A percentile compares a stretch with the other conserved stretches of the same genome.
Conservation (phyloP, 192 early-diverging fungal species). For the Pilobolus umbonatus region DNA sequence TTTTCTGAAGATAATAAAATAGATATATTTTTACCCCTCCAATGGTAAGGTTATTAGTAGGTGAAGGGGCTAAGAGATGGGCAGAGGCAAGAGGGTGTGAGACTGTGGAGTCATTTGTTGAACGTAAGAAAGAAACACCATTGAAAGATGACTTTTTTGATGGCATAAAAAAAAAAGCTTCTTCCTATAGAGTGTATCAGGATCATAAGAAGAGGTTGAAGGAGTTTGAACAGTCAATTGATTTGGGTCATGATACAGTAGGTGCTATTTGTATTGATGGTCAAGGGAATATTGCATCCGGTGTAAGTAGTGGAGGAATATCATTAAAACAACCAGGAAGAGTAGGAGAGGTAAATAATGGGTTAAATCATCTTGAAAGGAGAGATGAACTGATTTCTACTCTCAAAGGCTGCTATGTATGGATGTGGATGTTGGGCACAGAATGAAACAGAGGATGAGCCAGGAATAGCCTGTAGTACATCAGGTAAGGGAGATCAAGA, state of each 20-base stretch:
- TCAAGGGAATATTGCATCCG: constrained; percentile 58
- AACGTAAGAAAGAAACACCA: constrained; percentile 8
- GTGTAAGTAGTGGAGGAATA: constrained; percentile 86
- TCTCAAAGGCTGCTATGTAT: constrained; percentile 70
- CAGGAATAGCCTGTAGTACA: constrained; percentile 59
- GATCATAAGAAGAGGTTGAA: not conserved
- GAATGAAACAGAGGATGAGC: constrained; percentile 12
- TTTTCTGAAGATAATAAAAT: not conserved
- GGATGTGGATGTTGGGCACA: constrained; percentile 82
- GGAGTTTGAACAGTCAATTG: not conserved
- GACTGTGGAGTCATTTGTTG: constrained; percentile 11
- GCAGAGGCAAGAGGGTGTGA: constrained; percentile 18
- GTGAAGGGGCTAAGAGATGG: constrained; percentile 52
- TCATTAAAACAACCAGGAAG: constrained; percentile 78
- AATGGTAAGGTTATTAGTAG: constrained; percentile 40
- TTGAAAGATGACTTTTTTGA: not conserved
- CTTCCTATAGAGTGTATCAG: not conserved
- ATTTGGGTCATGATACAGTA: constrained; percentile 72
- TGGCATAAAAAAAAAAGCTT: not conserved
- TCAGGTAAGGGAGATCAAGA: constrained; percentile 30
- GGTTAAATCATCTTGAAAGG: not conserved
- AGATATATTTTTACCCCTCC: too few relatives aligned
- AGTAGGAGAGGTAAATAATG: constrained; percentile 66
- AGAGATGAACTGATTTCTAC: not conserved
- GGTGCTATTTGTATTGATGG: constrained; percentile 75